phyloP scores from a whole-genome alignment of 2,329 filamentous ascomycete genomes.

The Cladophialophora immunda region DNA sequence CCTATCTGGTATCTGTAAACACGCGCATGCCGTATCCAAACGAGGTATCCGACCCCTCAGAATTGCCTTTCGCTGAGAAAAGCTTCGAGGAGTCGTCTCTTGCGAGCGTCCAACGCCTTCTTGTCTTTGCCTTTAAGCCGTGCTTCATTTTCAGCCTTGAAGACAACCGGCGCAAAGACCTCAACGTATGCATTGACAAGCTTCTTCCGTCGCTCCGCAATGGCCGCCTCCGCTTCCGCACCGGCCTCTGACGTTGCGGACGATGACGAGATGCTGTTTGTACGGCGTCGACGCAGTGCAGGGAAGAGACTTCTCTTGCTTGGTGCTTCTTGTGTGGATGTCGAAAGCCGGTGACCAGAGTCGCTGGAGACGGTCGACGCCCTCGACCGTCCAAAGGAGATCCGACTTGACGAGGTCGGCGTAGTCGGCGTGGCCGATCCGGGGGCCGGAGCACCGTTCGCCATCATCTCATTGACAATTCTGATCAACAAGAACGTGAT shows the following conservation, averaged over 20 bases:
- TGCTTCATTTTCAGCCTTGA: slow-evolving; percentile 35
- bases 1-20: not conserved
- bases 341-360: slow-evolving; percentile 24
- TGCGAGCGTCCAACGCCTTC: slow-evolving; percentile 35
- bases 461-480: slow-evolving; percentile 62
- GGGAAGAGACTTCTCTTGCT: slow-evolving; percentile 34
- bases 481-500: slow-evolving; percentile 77
- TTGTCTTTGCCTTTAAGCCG: slow-evolving; percentile 37
- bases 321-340: slow-evolving; percentile 21
- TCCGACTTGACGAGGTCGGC: slow-evolving; percentile 5
- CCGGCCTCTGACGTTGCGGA: slow-evolving; percentile 22
- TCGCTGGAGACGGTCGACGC: slow-evolving; percentile 38
- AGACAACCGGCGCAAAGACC: slow-evolving; percentile 38
- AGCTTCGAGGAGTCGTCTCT: slow-evolving; percentile 36
- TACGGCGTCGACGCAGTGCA: slow-evolving; percentile 29
- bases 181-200: slow-evolving; percentile 35
- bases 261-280: slow-evolving; percentile 28
- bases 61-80: slow-evolving; percentile 31
- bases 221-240: slow-evolving; percentile 2
- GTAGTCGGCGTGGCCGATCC: not conserved
- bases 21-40: slow-evolving; percentile 8
- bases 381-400: slow-evolving; percentile 32
- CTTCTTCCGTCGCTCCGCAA: slow-evolving; percentile 27
- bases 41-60: not conserved
- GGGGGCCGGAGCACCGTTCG: slow-evolving; percentile 21